These are phyloP conservation scores for Penstemon barbatus DNA, from an alignment of 257 asterid genomes.

Conservation along the genomic window DNA sequence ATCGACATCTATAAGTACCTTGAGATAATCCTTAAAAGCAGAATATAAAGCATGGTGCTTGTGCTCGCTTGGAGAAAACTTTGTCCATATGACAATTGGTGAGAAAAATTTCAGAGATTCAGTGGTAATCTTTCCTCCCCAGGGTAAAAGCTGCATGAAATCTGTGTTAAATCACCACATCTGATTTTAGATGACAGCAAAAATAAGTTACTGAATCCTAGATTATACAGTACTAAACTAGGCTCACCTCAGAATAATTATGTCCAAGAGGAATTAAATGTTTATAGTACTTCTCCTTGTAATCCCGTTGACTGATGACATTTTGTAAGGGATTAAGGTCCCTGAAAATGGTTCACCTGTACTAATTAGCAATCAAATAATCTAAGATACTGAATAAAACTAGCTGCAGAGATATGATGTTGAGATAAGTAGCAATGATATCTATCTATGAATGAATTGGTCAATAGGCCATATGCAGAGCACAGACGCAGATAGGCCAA, in stretches of 20 bases:
- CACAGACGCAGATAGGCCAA: neutral
- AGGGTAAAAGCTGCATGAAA: slow-evolving; percentile 93
- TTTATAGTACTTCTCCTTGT: slow-evolving; percentile 77
- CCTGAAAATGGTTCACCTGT: slow-evolving; percentile 42
- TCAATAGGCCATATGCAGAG: neutral
- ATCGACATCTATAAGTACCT: slow-evolving; percentile 48
- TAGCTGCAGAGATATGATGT: slow-evolving; percentile 13
- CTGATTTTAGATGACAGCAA: slow-evolving; percentile 33
- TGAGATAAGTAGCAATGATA: slow-evolving; percentile 15
- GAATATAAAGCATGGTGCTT: slow-evolving; percentile 55
- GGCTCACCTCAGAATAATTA: slow-evolving; percentile 64
- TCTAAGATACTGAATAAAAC: neutral
- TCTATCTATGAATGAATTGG: slow-evolving; percentile 10
- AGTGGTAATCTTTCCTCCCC: slow-evolving; percentile 94
- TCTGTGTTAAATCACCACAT: slow-evolving; percentile 48
- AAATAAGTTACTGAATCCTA: neutral
- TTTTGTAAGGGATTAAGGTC: slow-evolving; percentile 88
- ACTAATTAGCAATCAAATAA: slow-evolving; percentile 13
- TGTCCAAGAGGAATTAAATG: slow-evolving; percentile 66
- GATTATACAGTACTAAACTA: neutral
- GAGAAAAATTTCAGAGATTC: slow-evolving; percentile 89
- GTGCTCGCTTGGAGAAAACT: slow-evolving; percentile 57
- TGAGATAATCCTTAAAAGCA: slow-evolving; percentile 83
- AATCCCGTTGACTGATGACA: slow-evolving; percentile 51
- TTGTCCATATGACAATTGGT: slow-evolving; percentile 87